A percentile compares a stretch with the other conserved stretches of the same genome.
Conservation (phyloP, 192 early-diverging fungal genomes). For the Phycomyces nitens region DNA sequence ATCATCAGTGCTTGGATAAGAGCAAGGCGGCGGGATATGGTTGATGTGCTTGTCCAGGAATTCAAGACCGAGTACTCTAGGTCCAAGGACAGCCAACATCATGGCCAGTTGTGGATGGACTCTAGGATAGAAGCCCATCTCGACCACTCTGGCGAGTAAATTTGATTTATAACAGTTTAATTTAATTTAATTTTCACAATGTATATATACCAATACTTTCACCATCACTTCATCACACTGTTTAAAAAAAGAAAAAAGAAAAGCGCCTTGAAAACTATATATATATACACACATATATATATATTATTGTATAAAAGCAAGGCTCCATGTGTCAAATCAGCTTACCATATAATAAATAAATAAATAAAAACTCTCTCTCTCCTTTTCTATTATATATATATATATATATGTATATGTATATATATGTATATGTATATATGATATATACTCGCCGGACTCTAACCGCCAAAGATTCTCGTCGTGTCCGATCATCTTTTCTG, state of each 20-base stretch:
- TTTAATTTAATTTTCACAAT: neutral
- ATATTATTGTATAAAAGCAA: no score
- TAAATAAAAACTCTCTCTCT: no score
- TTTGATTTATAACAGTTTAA: neutral
- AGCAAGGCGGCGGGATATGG: slow-evolving; percentile 12
- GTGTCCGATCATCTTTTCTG: neutral
- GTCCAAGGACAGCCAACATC: neutral
- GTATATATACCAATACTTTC: neutral
- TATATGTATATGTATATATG: no score
- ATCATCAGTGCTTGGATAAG: slow-evolving; percentile 24
- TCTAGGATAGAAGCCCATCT: neutral
- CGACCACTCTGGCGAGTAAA: neutral
- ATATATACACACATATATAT: no score
- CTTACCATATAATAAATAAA: no score
- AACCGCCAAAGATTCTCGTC: neutral
- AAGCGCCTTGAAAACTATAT: no score
- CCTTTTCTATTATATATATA: no score
- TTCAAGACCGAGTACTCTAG: slow-evolving; percentile 2
- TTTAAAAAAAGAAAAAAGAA: no score
- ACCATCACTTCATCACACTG: no score
- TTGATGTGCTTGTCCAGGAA: slow-evolving; percentile 5
- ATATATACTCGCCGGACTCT: no score
- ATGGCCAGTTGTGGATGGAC: slow-evolving; percentile 22
- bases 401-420: no score
- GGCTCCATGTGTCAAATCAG: no score